Conservation (phyloP, 192 early-diverging fungal species). For the Podochytrium sp. region DNA sequence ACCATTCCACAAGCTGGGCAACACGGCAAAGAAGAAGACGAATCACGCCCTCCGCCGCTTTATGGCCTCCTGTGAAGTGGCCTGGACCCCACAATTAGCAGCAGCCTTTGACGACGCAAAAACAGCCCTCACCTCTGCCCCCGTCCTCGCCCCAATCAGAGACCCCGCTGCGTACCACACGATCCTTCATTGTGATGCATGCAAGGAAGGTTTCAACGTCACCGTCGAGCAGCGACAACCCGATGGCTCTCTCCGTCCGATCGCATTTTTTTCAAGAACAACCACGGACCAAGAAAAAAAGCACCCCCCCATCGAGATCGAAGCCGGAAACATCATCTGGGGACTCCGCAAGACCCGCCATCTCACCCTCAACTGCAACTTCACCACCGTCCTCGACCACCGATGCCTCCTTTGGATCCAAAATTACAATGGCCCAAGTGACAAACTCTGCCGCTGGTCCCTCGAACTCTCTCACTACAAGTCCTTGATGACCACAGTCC, state of each 20-base stretch:
- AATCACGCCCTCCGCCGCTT: background rate
- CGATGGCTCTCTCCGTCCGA: background rate
- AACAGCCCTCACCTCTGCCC: background rate
- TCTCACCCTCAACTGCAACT: background rate
- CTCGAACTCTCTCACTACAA: background rate
- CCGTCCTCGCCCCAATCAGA: background rate
- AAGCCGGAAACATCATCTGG: background rate
- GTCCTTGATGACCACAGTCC: background rate
- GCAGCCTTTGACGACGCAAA: background rate
- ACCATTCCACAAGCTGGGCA: background rate
- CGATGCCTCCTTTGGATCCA: background rate
- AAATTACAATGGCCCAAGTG: background rate
- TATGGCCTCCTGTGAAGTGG: background rate
- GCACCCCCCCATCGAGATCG: background rate
- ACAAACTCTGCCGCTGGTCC: background rate
- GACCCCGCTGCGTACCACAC: background rate
- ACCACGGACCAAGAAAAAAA: background rate
- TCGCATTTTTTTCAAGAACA: background rate
- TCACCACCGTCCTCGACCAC: background rate
- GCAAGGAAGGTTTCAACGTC: background rate
- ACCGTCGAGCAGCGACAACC: background rate
- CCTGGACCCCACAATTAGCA: background rate
- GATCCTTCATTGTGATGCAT: background rate
- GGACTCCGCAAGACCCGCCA: background rate
- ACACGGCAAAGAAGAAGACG: background rate